phyloP scores from a whole-genome alignment of 148 eudicot species.

The Selenicereus undatus region DNA sequence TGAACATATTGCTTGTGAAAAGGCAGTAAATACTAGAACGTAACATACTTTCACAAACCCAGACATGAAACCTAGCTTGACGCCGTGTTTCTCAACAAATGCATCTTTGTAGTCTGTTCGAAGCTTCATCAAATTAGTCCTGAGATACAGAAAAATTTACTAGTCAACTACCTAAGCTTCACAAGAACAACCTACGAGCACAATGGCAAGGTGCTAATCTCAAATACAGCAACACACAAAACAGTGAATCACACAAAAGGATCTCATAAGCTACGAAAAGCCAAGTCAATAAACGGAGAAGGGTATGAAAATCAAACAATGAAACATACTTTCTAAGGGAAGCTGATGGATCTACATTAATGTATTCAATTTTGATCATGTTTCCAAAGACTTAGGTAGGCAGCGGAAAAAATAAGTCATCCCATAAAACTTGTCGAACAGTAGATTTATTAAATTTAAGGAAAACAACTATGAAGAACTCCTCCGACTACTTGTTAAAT shows the following conservation, averaged over 20 bases:
- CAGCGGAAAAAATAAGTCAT: not conserved
- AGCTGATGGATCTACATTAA: not conserved
- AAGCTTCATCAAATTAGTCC: constrained; percentile 97
- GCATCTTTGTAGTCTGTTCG: constrained; percentile 96
- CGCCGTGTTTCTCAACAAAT: constrained; percentile 95
- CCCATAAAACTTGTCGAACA: not conserved
- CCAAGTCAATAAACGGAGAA: not conserved
- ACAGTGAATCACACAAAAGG: not conserved
- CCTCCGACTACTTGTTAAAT: no score
- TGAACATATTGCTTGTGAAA: not conserved
- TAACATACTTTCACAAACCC: constrained; percentile 76
- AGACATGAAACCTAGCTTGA: constrained; percentile 94
- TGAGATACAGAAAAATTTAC: constrained; percentile 31
- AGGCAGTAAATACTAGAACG: not conserved
- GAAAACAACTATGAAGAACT: no score
- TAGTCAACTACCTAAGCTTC: not conserved
- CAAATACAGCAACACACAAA: no score
- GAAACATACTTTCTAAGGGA: not conserved
- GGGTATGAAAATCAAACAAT: not conserved
- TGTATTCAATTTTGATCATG: not conserved
- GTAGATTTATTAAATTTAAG: no score
- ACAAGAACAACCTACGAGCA: not conserved
- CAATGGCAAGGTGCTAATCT: no score
- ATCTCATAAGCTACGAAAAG: not conserved
- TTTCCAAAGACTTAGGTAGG: not conserved